Conservation (phyloP, 2,329 filamentous ascomycete species). For the Claviceps quebecensis region DNA sequence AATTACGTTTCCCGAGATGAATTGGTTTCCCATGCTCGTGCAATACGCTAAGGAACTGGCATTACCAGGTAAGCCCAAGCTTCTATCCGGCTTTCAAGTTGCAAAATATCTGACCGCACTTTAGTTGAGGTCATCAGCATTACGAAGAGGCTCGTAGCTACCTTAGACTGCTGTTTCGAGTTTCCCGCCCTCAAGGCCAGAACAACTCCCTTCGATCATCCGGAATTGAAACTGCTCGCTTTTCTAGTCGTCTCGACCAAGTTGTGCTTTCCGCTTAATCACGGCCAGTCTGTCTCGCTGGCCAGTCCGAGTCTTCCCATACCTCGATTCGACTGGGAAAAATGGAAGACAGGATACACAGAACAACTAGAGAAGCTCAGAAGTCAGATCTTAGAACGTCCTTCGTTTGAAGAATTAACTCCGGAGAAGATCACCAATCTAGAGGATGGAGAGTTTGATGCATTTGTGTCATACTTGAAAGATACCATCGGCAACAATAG, state of each 20-base stretch:
- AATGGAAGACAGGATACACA: slow-evolving; percentile 45
- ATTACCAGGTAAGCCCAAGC: slow-evolving; percentile 49
- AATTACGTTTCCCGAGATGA: slow-evolving; percentile 59
- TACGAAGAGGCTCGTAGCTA: slow-evolving; percentile 29
- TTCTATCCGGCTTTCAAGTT: background rate
- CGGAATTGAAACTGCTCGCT: slow-evolving; percentile 61
- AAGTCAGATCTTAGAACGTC: slow-evolving; percentile 5
- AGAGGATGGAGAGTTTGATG: slow-evolving; percentile 44
- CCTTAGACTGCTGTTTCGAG: slow-evolving; percentile 35
- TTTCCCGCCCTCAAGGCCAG: slow-evolving; percentile 36
- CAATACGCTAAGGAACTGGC: slow-evolving; percentile 57
- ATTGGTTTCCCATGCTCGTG: slow-evolving; percentile 52
- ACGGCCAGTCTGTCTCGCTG: slow-evolving; percentile 26
- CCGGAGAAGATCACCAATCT: slow-evolving; percentile 51
- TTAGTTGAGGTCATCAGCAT: slow-evolving; percentile 37
- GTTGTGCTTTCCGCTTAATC: slow-evolving; percentile 62
- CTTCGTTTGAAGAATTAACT: slow-evolving; percentile 36
- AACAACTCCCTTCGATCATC: slow-evolving; percentile 42
- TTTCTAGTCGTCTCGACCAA: slow-evolving; percentile 66
- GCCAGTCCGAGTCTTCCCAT: slow-evolving; percentile 1
- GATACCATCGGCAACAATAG: slow-evolving; percentile 20
- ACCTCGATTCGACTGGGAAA: slow-evolving; percentile 49
- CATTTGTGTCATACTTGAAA: slow-evolving; percentile 41
- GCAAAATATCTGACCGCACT: slow-evolving; percentile 14
- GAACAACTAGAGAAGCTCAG: slow-evolving; percentile 8